Percentiles rank a stretch among this genome's conserved stretches.
These are phyloP conservation scores for Colletotrichum sp. DNA, from an alignment of 2,329 filamentous ascomycete genomes.

Conservation along the genomic window DNA sequence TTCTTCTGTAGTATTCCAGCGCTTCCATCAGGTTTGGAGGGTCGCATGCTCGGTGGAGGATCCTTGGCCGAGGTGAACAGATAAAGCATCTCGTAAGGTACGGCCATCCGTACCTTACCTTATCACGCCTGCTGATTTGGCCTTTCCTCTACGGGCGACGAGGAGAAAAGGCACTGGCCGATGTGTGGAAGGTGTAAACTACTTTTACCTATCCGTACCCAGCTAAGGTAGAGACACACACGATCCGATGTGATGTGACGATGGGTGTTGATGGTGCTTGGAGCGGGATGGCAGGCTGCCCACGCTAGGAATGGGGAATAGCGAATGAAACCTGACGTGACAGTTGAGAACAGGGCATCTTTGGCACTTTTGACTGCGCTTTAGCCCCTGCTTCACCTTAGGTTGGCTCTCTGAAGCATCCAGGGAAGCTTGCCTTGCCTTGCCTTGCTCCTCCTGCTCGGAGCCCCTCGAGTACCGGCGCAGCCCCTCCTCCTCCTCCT, in stretches of 20 bases:
- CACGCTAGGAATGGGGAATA: neutral
- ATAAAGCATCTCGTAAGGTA: neutral
- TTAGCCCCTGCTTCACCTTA: neutral
- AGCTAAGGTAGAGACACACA: neutral
- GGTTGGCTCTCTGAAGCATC: neutral
- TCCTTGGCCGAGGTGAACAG: neutral
- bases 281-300: neutral
- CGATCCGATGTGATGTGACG: neutral
- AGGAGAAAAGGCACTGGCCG: neutral
- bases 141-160: neutral
- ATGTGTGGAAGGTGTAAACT: neutral
- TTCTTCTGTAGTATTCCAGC: slow-evolving; percentile 9
- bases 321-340: neutral
- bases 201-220: neutral
- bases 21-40: neutral
- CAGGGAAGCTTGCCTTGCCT: neutral
- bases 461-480: neutral
- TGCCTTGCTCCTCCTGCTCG: neutral
- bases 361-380: neutral
- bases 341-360: neutral
- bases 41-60: neutral
- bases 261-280: neutral
- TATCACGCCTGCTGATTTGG: neutral
- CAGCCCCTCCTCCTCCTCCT: neutral
- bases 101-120: neutral